Percentiles rank a stretch among this genome's conserved stretches.
Evolutionary conservation across 441 rosid genomes (phyloP).

Genomic region (Viola pubescens): DNA sequence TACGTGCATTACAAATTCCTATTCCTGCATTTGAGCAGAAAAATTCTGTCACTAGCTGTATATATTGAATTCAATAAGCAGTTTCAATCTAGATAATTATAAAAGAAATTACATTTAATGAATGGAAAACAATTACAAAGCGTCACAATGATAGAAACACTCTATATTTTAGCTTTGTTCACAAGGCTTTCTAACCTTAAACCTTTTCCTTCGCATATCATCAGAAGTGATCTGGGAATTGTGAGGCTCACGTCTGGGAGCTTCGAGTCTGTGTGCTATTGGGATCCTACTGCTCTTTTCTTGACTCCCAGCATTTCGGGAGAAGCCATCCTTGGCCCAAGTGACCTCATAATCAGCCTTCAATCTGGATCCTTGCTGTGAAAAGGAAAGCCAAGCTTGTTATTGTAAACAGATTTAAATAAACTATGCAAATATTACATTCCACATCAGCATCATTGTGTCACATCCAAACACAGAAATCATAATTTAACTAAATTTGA

Average conservation of each 20-base stretch:
- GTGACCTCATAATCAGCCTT: conserved; percentile 78
- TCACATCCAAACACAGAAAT: neutral
- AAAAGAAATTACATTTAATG: neutral
- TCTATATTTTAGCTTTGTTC: neutral
- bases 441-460: neutral
- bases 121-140: neutral
- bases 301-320: conserved; percentile 47
- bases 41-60: neutral
- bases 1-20: neutral
- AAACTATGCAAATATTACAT: neutral
- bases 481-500: neutral
- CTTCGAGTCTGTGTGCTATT: conserved; percentile 31
- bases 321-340: conserved; percentile 75
- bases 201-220: conserved; percentile 63
- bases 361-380: conserved; percentile 76
- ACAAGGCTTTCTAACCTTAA: conserved; percentile 45
- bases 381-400: conserved; percentile 9
- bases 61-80: neutral
- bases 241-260: conserved; percentile 28
- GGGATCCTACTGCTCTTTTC: conserved; percentile 26
- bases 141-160: neutral
- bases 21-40: conserved; percentile 25
- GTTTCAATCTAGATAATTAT: neutral
- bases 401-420: neutral
- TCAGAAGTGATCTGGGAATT: conserved; percentile 29